phyloP scores from a whole-genome alignment of 2,329 filamentous ascomycete genomes.

The Botrytis paeoniae region DNA sequence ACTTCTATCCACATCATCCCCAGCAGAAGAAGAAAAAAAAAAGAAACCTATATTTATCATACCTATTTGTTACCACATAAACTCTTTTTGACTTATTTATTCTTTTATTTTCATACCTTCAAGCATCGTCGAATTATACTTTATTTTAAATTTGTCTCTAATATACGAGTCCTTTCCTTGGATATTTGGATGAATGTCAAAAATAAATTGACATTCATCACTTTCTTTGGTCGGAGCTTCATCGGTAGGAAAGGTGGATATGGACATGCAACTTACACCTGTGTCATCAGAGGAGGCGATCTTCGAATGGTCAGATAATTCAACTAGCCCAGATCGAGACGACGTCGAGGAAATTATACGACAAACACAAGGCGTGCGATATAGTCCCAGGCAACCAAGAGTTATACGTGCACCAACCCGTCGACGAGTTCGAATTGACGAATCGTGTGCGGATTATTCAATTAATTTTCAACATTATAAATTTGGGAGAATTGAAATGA shows the following conservation, averaged over 20 bases:
- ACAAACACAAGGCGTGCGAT: slow-evolving; percentile 10
- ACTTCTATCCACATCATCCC: background rate
- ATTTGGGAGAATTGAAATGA: slow-evolving; percentile 10
- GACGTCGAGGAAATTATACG: slow-evolving; percentile 14
- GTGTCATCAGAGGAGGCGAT: slow-evolving; percentile 18
- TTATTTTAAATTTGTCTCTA: background rate
- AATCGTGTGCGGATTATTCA: background rate
- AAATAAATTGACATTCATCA: background rate
- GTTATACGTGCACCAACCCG: slow-evolving; percentile 9
- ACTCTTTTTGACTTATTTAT: background rate
- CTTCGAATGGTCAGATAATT: slow-evolving; percentile 16
- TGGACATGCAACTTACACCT: slow-evolving; percentile 18
- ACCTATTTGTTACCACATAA: background rate
- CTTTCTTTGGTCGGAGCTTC: slow-evolving; percentile 8
- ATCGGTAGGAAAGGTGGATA: slow-evolving; percentile 12
- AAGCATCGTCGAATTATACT: background rate
- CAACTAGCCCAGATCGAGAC: slow-evolving; percentile 16
- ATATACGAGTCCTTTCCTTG: background rate
- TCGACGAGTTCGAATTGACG: slow-evolving; percentile 12
- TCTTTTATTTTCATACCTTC: background rate
- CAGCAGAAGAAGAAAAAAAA: background rate
- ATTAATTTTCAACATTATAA: slow-evolving; percentile 7
- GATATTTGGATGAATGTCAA: background rate
- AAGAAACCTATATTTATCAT: background rate
- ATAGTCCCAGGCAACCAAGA: slow-evolving; percentile 6